Evolutionary conservation across 371 early-diverging fungal genomes (phyloP), one percentile per base, ranked within the genome.

Genomic region (Capniomyces stellatus): DNA sequence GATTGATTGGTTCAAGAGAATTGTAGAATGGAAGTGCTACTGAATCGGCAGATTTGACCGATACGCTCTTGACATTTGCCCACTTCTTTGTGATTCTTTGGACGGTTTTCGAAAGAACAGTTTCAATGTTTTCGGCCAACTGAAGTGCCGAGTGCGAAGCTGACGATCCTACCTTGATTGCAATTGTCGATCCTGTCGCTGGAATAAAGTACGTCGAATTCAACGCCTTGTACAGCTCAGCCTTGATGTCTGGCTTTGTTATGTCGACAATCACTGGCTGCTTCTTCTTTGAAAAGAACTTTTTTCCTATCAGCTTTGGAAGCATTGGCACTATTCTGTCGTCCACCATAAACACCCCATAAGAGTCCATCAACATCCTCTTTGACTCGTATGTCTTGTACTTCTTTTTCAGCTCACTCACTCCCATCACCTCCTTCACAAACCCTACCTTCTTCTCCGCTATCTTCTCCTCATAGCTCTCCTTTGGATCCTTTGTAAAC

Each of bases 251-350:
- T 39, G 81, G 75, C 2, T 66, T 64, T 51, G 67, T 71, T 57
- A 93, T 52, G 61, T 85, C 74, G 12, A 94, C 78, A 0, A 87
- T 82, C 18, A 79, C 78, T 2, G 93, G 93, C 43, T 81, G 76
- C 85, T 84, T 91, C 74, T 89, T 86, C 67, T 80, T 81, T 59
- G 74, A 64, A 62, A 85, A 93, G 55, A 93, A 87, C 54, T 79
- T 75, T 64, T 82, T 86, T 15, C 93, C 92, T 29, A 96, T 62
- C n/a, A 83, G 43, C 55, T 77, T 74, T 10, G 90, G 87, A 54
- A 96, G 68, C 13, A 78, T 63, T 30, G 74, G 68, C 19, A 87
- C 50, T 19, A 92, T 70, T 2, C 83, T 75, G 21, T 82, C 82
- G 71, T 93, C 94, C 2, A 87, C 79, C 51, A 90, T 59, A 61